Percentiles rank a stretch among this genome's conserved stretches.
Conservation (phyloP, 2,329 filamentous ascomycete species). For the Penicillium palitans region DNA sequence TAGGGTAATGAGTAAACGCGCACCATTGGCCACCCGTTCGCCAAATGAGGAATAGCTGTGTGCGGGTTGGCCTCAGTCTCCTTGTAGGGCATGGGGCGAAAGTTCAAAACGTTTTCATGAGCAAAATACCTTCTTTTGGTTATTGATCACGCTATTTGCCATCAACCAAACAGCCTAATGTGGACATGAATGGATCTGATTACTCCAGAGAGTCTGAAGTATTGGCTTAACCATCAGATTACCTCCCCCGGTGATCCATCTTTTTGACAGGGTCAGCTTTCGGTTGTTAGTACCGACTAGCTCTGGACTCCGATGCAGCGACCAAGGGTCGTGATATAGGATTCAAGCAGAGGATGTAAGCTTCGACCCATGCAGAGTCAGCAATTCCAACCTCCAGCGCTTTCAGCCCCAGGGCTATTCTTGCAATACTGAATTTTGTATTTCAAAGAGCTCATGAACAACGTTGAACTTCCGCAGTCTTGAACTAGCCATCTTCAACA, state of each 20-base stretch:
- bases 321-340: constrained; percentile 5
- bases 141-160: constrained; percentile 19
- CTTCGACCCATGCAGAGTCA: neutral
- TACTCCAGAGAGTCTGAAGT: neutral
- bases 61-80: constrained; percentile 8
- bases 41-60: constrained; percentile 5
- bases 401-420: neutral
- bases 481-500: neutral
- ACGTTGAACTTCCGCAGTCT: neutral
- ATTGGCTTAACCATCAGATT: constrained; percentile 16
- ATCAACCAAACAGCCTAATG: constrained; percentile 12
- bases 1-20: constrained; percentile 2
- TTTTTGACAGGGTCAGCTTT: constrained; percentile 10
- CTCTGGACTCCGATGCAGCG: constrained; percentile 14
- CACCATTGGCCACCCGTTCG: constrained; percentile 20
- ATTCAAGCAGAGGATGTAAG: neutral
- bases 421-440: neutral
- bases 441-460: neutral
- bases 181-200: constrained; percentile 19
- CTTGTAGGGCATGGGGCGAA: constrained; percentile 17
- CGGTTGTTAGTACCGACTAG: constrained; percentile 24
- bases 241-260: constrained; percentile 13
- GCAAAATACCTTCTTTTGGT: constrained; percentile 7
- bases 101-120: constrained; percentile 19
- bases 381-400: neutral